Evolutionary conservation across 495 filamentous ascomycete species (phyloP).

Genomic region (Penicillium egyptiacum): DNA sequence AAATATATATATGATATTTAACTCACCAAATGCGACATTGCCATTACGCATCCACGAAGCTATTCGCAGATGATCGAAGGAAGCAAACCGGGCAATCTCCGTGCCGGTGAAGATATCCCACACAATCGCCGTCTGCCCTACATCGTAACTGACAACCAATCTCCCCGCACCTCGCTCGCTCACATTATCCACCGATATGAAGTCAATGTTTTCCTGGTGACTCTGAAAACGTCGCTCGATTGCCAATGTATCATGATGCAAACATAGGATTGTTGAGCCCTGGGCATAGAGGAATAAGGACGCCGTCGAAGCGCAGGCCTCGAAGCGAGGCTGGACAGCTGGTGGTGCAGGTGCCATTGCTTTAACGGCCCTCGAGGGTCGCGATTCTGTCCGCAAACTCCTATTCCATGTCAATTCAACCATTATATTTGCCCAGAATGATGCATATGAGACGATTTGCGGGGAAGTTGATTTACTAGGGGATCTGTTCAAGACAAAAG

Average conservation of each 20-base stretch:
- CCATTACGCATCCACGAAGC: slow-evolving; percentile 98
- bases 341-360: slow-evolving; percentile 52
- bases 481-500: neutral
- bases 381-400: slow-evolving; percentile 28
- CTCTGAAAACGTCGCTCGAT: slow-evolving; percentile 84
- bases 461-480: neutral
- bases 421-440: slow-evolving; percentile 16
- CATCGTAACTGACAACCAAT: slow-evolving; percentile 90
- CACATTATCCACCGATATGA: slow-evolving; percentile 87
- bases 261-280: slow-evolving; percentile 71
- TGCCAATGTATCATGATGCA: slow-evolving; percentile 88
- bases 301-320: slow-evolving; percentile 82
- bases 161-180: slow-evolving; percentile 84
- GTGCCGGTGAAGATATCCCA: slow-evolving; percentile 95
- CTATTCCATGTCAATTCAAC: slow-evolving; percentile 38
- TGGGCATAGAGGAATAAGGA: slow-evolving; percentile 86
- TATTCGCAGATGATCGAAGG: slow-evolving; percentile 80
- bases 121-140: slow-evolving; percentile 86
- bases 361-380: slow-evolving; percentile 27
- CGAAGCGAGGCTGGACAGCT: slow-evolving; percentile 59
- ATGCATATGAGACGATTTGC: neutral
- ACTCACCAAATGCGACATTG: slow-evolving; percentile 90
- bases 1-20: neutral
- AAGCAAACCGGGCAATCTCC: slow-evolving; percentile 84
- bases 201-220: slow-evolving; percentile 77